Evolutionary conservation across 2,329 filamentous ascomycete species (phyloP), one percentile per base, ranked within the genome.

Genomic region (Cryphonectria naterciae): DNA sequence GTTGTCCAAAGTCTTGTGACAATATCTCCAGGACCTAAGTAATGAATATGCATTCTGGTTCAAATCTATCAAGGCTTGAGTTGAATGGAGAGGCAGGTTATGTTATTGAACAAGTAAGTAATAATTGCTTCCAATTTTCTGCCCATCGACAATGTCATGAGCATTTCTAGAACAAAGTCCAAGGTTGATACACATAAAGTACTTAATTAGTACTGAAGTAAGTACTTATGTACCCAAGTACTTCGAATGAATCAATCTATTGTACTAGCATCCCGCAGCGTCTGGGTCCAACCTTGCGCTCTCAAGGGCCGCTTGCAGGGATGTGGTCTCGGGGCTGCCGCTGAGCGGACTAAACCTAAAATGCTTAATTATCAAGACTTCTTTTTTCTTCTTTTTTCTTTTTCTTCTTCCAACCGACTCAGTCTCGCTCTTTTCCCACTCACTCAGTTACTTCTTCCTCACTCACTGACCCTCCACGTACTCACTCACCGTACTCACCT

Each of bases 321-420:
- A 65, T 65, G n/a, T 15, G n/a, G 19, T 65, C 41, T 65, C 63
- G 63, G 63, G 17, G 28, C 63, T 10, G 63, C 63, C 63, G 63
- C n/a, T n/a, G 63, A 52, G 43, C 43, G 10, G 25, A 46, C 54
- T 58, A 58, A 28, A 15, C 54, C 54, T 19, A 58, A 58, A 58
- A 58, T 35, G 54, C 25, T 35, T 35, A 35, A 35, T 35, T 58
- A 58, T 58, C 54, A 35, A 32, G 11, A 58, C 54, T 58, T 58
- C 25, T 28, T 56, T 56, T 56, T 56, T 32, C 17, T 56, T 32
- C 32, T 56, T 28, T 58, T 58, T 15, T 28, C 32, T 32, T 54
- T 22, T 46, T 19, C 32, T 17, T 43, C 19, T 46, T 46, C 5
- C 25, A 56, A 17, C 13, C 13, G n/a, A 28, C 11, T 56, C 25